Percentiles rank a stretch among this genome's conserved stretches.
phyloP scores from a whole-genome alignment of 73 alveolate genomes.

The Symbiodinium pilosum region DNA sequence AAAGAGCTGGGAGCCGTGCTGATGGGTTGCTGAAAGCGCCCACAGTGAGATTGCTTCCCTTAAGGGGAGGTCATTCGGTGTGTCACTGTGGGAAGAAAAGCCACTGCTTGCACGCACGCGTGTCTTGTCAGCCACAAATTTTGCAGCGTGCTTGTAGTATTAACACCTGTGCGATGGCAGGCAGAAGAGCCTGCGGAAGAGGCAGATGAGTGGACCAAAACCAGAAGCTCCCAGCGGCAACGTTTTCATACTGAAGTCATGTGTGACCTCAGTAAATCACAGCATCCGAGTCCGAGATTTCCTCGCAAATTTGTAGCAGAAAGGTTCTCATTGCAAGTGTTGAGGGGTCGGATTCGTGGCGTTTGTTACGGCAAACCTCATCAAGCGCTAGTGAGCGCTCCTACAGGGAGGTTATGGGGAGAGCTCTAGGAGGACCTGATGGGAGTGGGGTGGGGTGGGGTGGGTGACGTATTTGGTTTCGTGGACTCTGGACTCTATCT shows the following conservation, averaged over 20 bases:
- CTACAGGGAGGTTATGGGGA: too few species aligned
- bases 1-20: background rate
- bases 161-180: background rate
- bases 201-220: background rate
- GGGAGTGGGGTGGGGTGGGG: too few species aligned
- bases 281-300: too few species aligned
- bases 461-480: too few species aligned
- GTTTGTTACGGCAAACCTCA: too few species aligned
- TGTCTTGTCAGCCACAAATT: background rate
- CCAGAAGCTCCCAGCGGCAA: background rate
- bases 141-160: background rate
- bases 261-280: background rate
- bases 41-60: background rate
- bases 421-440: too few species aligned
- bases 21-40: background rate
- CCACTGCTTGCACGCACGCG: background rate
- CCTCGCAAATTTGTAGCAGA: too few species aligned
- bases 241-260: background rate
- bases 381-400: too few species aligned
- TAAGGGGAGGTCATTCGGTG: background rate
- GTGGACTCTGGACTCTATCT: too few species aligned
- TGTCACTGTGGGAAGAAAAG: background rate
- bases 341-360: too few species aligned
- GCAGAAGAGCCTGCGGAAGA: conserved; percentile 13
- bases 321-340: too few species aligned